These are phyloP conservation scores for Daedaleopsis sinensis DNA, from an alignment of 768 basidiomycete genomes.

Conservation along the genomic window DNA sequence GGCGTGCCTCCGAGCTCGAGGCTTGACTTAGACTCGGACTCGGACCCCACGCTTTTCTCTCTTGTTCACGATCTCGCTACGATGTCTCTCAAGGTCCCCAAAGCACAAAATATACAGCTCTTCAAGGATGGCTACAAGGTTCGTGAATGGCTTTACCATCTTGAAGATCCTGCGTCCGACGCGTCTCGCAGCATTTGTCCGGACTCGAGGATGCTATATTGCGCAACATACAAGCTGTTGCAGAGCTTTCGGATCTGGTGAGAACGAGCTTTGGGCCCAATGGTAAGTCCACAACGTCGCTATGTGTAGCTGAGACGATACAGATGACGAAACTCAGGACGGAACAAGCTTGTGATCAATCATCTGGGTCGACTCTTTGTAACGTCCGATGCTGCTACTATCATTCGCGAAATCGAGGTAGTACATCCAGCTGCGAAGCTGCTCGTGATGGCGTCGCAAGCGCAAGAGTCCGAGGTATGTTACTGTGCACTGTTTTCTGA, in stretches of 20 bases:
- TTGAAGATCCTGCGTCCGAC: not conserved
- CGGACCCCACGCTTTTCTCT: not conserved
- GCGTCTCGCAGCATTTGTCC: slow-evolving; percentile 60
- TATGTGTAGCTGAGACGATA: too few species aligned
- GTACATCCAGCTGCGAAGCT: slow-evolving; percentile 98
- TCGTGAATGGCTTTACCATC: slow-evolving; percentile 13
- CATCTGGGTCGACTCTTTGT: slow-evolving; percentile 95
- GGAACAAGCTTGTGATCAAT: slow-evolving; percentile 98
- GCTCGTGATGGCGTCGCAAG: slow-evolving; percentile 98
- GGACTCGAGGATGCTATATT: slow-evolving; percentile 98
- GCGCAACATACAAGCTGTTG: slow-evolving; percentile 95
- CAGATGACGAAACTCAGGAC: slow-evolving; percentile 50
- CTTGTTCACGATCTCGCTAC: slow-evolving; percentile 6
- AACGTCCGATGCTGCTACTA: slow-evolving; percentile 98
- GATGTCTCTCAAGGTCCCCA: slow-evolving; percentile 96
- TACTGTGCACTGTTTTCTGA: too few species aligned
- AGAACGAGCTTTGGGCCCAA: slow-evolving; percentile 97
- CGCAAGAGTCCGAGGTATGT: slow-evolving; percentile 90
- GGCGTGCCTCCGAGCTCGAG: not conserved
- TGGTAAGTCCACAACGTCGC: slow-evolving; percentile 52
- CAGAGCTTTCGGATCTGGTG: slow-evolving; percentile 92
- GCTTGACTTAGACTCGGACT: not conserved
- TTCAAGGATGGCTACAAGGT: slow-evolving; percentile 99
- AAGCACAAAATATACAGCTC: slow-evolving; percentile 83
- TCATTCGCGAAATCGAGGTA: slow-evolving; percentile 96